Conservation (phyloP, 108 stramenopile genomes). For the Mayamaea pseudoterrestris region DNA sequence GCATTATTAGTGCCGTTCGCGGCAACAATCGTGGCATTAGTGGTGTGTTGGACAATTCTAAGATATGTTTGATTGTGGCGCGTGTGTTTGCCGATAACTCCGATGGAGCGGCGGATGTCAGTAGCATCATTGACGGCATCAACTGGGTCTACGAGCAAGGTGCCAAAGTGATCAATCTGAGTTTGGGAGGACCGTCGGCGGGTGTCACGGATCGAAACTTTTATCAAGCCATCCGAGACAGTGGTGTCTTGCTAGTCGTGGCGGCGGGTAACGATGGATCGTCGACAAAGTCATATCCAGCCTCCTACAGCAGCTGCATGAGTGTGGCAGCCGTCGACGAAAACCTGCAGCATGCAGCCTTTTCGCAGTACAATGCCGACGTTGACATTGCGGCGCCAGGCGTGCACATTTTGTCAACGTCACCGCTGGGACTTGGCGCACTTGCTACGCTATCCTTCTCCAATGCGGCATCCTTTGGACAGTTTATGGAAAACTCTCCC, state of each 20-base stretch:
- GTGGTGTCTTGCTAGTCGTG: conserved; percentile 21
- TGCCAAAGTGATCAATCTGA: conserved; percentile 30
- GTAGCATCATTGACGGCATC: background rate
- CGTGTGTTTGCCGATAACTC: conserved; percentile 2
- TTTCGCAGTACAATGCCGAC: conserved; percentile 19
- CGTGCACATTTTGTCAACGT: conserved; percentile 12
- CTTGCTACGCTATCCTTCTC: background rate
- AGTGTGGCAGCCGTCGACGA: conserved; percentile 23
- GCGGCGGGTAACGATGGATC: conserved; percentile 31
- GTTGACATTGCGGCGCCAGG: conserved; percentile 30
- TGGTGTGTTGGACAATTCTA: background rate
- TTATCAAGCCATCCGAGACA: background rate
- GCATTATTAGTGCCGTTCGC: conserved; percentile 1
- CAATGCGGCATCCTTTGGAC: no score
- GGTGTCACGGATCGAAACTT: conserved; percentile 8
- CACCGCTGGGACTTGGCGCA: background rate
- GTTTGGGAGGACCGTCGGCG: conserved; percentile 15
- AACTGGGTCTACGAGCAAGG: conserved; percentile 6
- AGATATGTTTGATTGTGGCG: background rate
- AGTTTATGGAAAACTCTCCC: no score
- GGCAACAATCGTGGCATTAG: conserved; percentile 1
- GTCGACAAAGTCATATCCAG: conserved; percentile 15
- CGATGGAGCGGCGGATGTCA: background rate
- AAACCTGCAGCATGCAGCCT: conserved; percentile 1
- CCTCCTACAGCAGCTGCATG: conserved; percentile 21